These are phyloP conservation scores for Moesziomyces sp. DNA, from an alignment of 1,284 basidiomycete genomes.

Conservation along the genomic window DNA sequence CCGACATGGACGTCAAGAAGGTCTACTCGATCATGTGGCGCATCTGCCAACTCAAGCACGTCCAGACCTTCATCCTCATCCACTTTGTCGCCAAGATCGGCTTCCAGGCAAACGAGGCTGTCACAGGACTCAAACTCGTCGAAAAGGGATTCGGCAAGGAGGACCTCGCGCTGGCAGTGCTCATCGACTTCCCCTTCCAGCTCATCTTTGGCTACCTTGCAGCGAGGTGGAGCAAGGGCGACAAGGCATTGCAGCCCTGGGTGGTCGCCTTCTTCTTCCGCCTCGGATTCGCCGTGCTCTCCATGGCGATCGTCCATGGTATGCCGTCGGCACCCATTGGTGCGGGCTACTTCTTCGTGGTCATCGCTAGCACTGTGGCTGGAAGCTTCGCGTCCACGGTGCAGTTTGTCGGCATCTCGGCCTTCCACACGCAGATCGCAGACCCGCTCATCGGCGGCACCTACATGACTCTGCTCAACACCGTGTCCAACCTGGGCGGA, in stretches of 20 bases:
- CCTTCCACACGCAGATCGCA: constrained; percentile 96
- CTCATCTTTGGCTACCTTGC: constrained; percentile 96
- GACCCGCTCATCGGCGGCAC: constrained; percentile 91
- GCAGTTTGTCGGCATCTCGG: constrained; percentile 97
- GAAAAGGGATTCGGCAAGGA: constrained; percentile 96
- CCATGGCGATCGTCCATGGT: constrained; percentile 82
- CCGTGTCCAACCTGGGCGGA: constrained; percentile 94
- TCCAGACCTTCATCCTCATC: constrained; percentile 86
- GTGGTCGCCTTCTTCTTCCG: constrained; percentile 90
- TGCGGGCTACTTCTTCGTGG: constrained; percentile 80
- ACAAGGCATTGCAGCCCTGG: constrained; percentile 74
- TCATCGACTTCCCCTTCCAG: constrained; percentile 98
- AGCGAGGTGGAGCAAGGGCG: constrained; percentile 78
- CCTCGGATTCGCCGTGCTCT: constrained; percentile 75
- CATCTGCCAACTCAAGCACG: constrained; percentile 90
- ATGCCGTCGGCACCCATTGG: constrained; percentile 77
- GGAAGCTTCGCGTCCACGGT: constrained; percentile 92
- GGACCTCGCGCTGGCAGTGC: constrained; percentile 91
- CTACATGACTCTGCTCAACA: constrained; percentile 81
- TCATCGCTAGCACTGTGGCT: constrained; percentile 82
- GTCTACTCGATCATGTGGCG: constrained; percentile 96
- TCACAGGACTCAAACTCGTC: constrained; percentile 91
- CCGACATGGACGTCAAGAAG: constrained; percentile 87
- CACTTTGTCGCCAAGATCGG: constrained; percentile 95
- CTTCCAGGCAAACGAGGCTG: constrained; percentile 93